phyloP scores from a whole-genome alignment of 2,329 filamentous ascomycete species.

The Diaporthe australafricana region DNA sequence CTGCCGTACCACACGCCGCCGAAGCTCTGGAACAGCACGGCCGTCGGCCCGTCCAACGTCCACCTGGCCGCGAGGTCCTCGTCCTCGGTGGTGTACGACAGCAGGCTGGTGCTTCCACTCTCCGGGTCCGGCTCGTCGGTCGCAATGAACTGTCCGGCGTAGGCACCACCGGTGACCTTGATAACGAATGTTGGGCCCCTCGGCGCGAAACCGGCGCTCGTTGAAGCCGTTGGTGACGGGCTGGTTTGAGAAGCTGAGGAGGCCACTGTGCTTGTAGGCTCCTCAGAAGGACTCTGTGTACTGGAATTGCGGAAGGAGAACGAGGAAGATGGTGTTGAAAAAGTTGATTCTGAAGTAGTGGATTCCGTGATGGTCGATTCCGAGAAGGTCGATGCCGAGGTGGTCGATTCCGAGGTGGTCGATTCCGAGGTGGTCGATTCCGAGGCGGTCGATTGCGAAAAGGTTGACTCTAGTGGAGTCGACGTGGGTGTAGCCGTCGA shows the following conservation, averaged over 20 bases:
- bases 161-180: neutral
- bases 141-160: neutral
- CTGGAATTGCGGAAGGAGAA: no score
- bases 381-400: neutral
- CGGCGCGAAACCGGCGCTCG: neutral
- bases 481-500: neutral
- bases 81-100: neutral
- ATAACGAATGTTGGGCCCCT: neutral
- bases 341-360: no score
- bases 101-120: neutral
- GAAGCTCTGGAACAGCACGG: conserved; percentile 1
- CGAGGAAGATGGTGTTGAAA: no score
- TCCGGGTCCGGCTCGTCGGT: neutral
- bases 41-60: neutral
- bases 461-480: neutral
- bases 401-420: neutral
- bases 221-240: neutral
- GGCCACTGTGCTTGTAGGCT: neutral
- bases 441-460: neutral
- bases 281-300: neutral
- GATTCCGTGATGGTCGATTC: no score
- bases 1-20: neutral
- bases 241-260: neutral
- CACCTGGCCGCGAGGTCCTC: neutral
- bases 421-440: neutral